Percentiles rank a stretch among this genome's conserved stretches.
Conservation (phyloP, 2,329 filamentous ascomycete species). For the Atkinsonella texensis region DNA sequence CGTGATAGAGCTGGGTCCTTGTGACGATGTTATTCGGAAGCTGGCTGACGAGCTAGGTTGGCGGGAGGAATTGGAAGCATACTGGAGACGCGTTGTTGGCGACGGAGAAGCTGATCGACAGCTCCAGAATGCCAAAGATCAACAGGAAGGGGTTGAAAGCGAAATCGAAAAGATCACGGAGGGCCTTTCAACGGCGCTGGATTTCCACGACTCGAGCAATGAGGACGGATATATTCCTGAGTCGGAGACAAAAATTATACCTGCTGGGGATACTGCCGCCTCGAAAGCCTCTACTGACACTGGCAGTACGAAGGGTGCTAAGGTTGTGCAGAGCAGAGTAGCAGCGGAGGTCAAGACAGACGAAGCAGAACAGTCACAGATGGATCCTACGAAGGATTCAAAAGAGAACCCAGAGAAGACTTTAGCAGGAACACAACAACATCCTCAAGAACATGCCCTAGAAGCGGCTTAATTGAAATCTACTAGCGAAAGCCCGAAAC, state of each 20-base stretch:
- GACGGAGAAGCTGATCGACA: slow-evolving; percentile 43
- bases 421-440: too few species aligned
- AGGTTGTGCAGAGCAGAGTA: background rate
- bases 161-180: slow-evolving; percentile 30
- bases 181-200: slow-evolving; percentile 22
- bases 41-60: slow-evolving; percentile 75
- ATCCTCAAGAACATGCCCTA: too few species aligned
- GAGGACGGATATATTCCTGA: background rate
- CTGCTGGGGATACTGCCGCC: background rate
- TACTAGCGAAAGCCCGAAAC: too few species aligned
- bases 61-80: slow-evolving; percentile 65
- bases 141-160: slow-evolving; percentile 25
- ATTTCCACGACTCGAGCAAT: slow-evolving; percentile 14
- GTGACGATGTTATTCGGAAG: slow-evolving; percentile 67
- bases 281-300: background rate
- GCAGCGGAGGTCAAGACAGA: background rate
- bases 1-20: slow-evolving; percentile 71
- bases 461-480: too few species aligned
- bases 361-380: background rate
- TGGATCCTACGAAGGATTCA: background rate
- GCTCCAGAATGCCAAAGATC: slow-evolving; percentile 19
- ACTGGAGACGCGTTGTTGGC: slow-evolving; percentile 61
- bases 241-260: too few species aligned
- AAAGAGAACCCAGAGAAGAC: background rate
- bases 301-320: background rate